Percentiles rank a stretch among this genome's conserved stretches.
Evolutionary conservation across 257 asterid species (phyloP).

Genomic region (Solanum piurae): DNA sequence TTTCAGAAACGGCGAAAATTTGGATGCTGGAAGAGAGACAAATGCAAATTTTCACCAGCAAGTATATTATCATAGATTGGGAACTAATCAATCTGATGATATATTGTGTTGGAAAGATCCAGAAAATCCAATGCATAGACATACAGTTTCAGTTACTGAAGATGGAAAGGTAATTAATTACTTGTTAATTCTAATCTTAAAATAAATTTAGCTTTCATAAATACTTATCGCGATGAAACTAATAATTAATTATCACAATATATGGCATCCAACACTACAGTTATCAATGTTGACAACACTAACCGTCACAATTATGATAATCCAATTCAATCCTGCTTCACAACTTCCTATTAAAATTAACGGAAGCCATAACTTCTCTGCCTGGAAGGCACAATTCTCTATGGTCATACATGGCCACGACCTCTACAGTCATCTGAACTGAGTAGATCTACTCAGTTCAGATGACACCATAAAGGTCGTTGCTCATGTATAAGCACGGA

Average conservation of each 20-base stretch:
- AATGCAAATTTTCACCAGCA: slow-evolving; percentile 71
- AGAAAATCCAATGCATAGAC: slow-evolving; percentile 70
- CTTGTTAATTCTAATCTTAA: neutral
- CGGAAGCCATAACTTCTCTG: neutral
- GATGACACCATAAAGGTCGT: neutral
- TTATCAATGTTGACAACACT: neutral
- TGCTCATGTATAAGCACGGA: neutral
- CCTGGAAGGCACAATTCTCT: neutral
- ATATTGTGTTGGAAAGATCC: slow-evolving; percentile 79
- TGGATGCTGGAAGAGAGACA: slow-evolving; percentile 92
- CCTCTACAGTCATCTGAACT: neutral
- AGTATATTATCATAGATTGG: slow-evolving; percentile 81
- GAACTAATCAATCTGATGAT: slow-evolving; percentile 88
- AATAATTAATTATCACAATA: too few relatives aligned
- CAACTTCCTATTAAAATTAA: neutral
- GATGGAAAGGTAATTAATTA: slow-evolving; percentile 66
- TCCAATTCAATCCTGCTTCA: neutral
- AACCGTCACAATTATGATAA: neutral
- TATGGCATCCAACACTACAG: neutral
- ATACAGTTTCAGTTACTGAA: slow-evolving; percentile 57
- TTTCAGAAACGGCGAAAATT: slow-evolving; percentile 50
- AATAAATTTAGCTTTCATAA: neutral
- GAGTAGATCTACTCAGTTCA: neutral
- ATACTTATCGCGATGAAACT: too few relatives aligned
- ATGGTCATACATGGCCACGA: neutral